Base-by-base conservation (phyloP, 1,139 yeast species). In the Candida sanyaensis region DNA sequence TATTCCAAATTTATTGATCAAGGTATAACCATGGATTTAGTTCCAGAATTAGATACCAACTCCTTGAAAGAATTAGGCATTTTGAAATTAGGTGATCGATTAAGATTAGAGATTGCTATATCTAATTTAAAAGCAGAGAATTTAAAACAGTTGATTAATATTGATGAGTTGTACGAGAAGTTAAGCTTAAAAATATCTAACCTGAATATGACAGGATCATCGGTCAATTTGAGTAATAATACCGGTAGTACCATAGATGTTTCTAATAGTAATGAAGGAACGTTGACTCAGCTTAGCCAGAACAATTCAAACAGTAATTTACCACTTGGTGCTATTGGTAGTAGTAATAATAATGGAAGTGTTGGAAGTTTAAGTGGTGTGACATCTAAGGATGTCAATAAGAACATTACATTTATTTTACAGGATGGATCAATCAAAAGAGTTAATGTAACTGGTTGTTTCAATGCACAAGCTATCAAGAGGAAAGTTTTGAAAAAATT, bases 391-490 rank as follows among this genome's bases (percentile, higher is more conserved):
- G 77, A 78, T 51, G 68, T 78, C 42, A 77, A 75, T 42, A 71
- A 73, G 52, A 68, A 57, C 42, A 80, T 85, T 37, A 84, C 86
- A 2, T 86, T 91, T 54, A 87, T 91, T 37, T 73, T 84, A 21
- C 86, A 83, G 46, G 88, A 84, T 63, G 97, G 97, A 0, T 75
- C 86, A n/a, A 76, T 84, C 6, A 85, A 85, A 56, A 76, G 80
- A 45, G 85, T 90, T 37, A 85, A 86, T 58, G 86, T 90, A 1
- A 80, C 84, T 10, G 96, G 92, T 0, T 88, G 96, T 61, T 86
- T 83, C 63, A 86, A 86, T 60, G 92, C 96, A 1, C 87, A 82
- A 48, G 83, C 91, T 10, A 87, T 90, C 45, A 89, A 88, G 63
- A 73, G 83, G 44, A 84, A 84, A 56, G 84, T 88, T 2, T 68